These are phyloP conservation scores for Debaryomyces prosopidis DNA, from an alignment of 805 yeast species.

Conservation along the genomic window DNA sequence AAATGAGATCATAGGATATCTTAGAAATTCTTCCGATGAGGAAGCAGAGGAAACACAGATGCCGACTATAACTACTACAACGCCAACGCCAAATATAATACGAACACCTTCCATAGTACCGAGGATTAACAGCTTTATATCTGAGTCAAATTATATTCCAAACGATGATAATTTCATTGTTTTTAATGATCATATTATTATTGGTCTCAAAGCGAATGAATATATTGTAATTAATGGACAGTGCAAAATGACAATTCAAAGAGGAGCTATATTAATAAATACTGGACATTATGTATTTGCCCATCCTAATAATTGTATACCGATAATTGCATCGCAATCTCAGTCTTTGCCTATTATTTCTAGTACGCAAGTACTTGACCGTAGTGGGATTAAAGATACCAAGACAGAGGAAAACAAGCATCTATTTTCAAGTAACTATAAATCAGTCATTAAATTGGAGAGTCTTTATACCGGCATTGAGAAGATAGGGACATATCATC, in stretches of 20 bases:
- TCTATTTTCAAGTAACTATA: slow-evolving; percentile 38
- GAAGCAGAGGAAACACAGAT: slow-evolving; percentile 5
- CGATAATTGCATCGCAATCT: slow-evolving; percentile 31
- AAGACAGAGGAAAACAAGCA: slow-evolving; percentile 35
- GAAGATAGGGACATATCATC: slow-evolving; percentile 39
- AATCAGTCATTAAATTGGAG: slow-evolving; percentile 41
- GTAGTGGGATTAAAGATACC: slow-evolving; percentile 22
- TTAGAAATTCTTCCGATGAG: slow-evolving; percentile 29
- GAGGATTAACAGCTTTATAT: neutral
- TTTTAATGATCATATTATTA: slow-evolving; percentile 26
- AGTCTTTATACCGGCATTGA: slow-evolving; percentile 47
- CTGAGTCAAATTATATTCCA: slow-evolving; percentile 37
- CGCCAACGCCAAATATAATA: slow-evolving; percentile 1
- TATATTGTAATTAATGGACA: slow-evolving; percentile 49
- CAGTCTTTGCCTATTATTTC: slow-evolving; percentile 46
- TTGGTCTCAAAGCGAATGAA: slow-evolving; percentile 47
- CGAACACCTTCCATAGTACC: neutral
- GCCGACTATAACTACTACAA: neutral
- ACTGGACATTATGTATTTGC: slow-evolving; percentile 25
- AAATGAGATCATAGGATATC: slow-evolving; percentile 17
- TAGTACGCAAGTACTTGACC: slow-evolving; percentile 39
- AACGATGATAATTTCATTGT: slow-evolving; percentile 38
- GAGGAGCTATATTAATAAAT: slow-evolving; percentile 51
- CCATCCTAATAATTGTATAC: slow-evolving; percentile 23
- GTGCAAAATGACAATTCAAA: slow-evolving; percentile 39